These are phyloP conservation scores for Pulicaria dysenterica DNA, from an alignment of 129 eudicot genomes.

Conservation along the genomic window DNA sequence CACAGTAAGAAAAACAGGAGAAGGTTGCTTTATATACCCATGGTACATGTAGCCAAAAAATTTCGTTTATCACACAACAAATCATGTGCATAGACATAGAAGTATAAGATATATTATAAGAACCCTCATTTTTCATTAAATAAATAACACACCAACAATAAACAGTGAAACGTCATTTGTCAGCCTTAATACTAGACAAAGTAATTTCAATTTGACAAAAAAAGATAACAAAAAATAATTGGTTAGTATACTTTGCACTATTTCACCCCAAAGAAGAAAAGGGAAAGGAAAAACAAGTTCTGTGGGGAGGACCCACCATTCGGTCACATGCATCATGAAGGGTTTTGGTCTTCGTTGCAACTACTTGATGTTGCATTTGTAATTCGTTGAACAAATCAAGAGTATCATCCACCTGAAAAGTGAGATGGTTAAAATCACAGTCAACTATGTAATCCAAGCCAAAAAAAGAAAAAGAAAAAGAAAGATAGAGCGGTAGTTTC, in stretches of 20 bases:
- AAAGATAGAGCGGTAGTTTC: background rate
- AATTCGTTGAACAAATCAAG: constrained; percentile 90
- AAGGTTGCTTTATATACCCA: no score
- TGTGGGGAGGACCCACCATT: constrained; percentile 52
- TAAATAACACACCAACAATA: no score
- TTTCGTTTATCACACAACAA: no score
- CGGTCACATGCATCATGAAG: constrained; percentile 99
- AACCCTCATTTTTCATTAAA: background rate
- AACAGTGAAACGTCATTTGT: background rate
- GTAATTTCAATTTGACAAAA: background rate
- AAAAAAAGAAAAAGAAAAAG: no score
- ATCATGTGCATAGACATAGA: constrained; percentile 18
- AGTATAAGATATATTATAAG: constrained; percentile 12
- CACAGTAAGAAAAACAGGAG: no score
- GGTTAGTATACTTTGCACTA: constrained; percentile 12
- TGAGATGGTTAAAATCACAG: constrained; percentile 12
- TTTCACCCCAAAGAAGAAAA: background rate
- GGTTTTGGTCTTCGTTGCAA: constrained; percentile 92
- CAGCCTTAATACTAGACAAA: background rate
- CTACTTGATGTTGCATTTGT: constrained; percentile 95
- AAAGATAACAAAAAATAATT: background rate
- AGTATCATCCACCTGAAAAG: constrained; percentile 92
- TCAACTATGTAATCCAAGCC: constrained; percentile 24
- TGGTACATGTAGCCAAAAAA: no score
- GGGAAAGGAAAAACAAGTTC: constrained; percentile 20